Base-by-base conservation (phyloP, 768 basidiomycete genomes). In the Dioszegia aurantiaca region DNA sequence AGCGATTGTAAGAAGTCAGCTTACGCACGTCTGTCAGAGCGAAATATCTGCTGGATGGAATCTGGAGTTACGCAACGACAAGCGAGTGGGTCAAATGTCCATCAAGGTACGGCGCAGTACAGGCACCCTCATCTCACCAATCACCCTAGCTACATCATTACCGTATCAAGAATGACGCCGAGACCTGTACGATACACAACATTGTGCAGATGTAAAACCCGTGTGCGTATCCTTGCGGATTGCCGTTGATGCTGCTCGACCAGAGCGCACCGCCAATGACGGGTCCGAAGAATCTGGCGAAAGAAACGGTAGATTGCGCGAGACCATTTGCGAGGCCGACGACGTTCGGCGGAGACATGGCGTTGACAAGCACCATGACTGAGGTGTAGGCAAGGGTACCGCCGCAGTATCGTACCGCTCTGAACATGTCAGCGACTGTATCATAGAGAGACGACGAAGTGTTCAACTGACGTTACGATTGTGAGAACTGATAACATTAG, bases 281-380 rank as follows among this genome's bases (percentile, higher is more conserved):
- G 21, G 92, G 90, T 21, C 90, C 95, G 36, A 90, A 69, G 78
- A 92, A 95, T 39, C 95, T 84, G 3, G 93, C 90, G 24, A 94
- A 84, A 63, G 90, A 92, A 62, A 94, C 93, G 30, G 90, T 88
- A 69, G 90, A 92, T 77, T 99, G 95, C 0, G 92, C 95, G 21
- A 94, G 85, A 17, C 94, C 95, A 71, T 98, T 99, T 10, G 94
- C 90, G 59, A 90, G 84, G 6, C 91, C 90, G 39, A 98, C 85
- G 8, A 90, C 85, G 37, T 82, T 82, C 1, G 92, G 90, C 1
- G 94, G 92, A 0, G 92, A 90, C 88, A 94, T 69, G 45, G 64
- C 70, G 56, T 72, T 72, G 4, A 94, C 80, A 11, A 93, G 81
- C 52, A 94, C 89, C 26, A 90, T 86, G 59, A 95, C 84, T 1